Percentiles rank a stretch among this genome's conserved stretches.
phyloP scores from a whole-genome alignment of 2,329 filamentous ascomycete genomes.

The Trichoderma sp. region DNA sequence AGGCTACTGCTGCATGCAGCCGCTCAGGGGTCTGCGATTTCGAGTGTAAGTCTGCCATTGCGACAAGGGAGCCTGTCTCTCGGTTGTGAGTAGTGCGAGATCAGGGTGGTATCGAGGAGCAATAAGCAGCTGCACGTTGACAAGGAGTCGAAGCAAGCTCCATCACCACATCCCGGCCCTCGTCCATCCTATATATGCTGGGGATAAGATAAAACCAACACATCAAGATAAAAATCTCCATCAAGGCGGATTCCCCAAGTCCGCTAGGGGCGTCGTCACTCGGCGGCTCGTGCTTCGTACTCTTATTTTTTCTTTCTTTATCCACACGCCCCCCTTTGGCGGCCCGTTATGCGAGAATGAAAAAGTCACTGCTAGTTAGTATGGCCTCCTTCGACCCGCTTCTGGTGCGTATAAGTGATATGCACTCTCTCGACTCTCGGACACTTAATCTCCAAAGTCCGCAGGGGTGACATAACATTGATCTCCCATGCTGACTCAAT shows the following conservation, averaged over 20 bases:
- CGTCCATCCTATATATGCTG: slow-evolving; percentile 4
- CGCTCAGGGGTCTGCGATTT: not conserved
- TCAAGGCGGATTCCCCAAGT: not conserved
- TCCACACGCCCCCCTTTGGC: not conserved
- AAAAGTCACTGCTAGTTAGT: not conserved
- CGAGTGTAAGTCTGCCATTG: slow-evolving; percentile 1
- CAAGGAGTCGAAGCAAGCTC: not conserved
- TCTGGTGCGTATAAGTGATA: slow-evolving; percentile 1
- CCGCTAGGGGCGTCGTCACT: not conserved
- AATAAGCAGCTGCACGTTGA: not conserved
- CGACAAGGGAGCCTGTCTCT: not conserved
- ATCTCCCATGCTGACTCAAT: not conserved
- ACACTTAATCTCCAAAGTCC: slow-evolving; percentile 15
- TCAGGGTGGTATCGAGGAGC: not conserved
- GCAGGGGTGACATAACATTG: not conserved
- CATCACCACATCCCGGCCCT: not conserved
- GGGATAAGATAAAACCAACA: not conserved
- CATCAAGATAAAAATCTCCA: not conserved
- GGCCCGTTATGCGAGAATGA: not conserved
- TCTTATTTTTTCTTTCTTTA: not conserved
- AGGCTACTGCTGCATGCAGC: slow-evolving; percentile 23
- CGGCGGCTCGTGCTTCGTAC: not conserved
- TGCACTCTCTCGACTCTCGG: not conserved
- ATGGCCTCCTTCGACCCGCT: not conserved
- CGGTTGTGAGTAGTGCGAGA: not conserved